Evolutionary conservation across 2,329 filamentous ascomycete genomes (phyloP), one percentile per base, ranked within the genome.

Genomic region (Pestalotiopsis fici): DNA sequence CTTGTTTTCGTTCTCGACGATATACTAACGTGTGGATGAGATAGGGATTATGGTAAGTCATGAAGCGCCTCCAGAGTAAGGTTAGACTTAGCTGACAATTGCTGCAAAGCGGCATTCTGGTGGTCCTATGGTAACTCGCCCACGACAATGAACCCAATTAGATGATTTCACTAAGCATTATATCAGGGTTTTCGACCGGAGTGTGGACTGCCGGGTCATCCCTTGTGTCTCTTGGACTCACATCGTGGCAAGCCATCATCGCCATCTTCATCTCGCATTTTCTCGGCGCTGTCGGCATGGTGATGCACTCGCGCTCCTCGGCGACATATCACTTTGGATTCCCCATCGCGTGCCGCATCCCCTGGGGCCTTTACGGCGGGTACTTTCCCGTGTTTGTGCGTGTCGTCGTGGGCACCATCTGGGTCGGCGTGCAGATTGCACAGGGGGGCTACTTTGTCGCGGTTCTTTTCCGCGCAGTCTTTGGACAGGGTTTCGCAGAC

Each of bases 201-300:
- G 66, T 68, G 21, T 68, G 62, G 66, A 65, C 66, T 11, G 62
- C 66, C n/a, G 66, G 66, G n/a, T 68, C 66, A 3, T 68, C 62
- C 3, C 67, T 68, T 11, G 71, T 68, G n/a, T 59, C 67, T 5
- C 55, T 68, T 2, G 67, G 67, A 4, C 37, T 68, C 11, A 66
- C 67, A 15, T 66, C 43, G 64, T 68, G 67, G 67, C 67, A 68
- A 21, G 67, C 67, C 28, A 55, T 68, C 27, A 64, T 68, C n/a
- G 56, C 28, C 31, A 66, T 68, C 11, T 66, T 68, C 55, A 21
- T 68, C 6, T 64, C 64, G 5, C 64, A 68, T 23, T 55, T 68
- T 21, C 59, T 68, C 6, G 67, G 64, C 12, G 65, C 59, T 37
- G 21, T 68, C 7, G 64, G 64, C n/a, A 68, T 66, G 59, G 64